Evolutionary conservation across 768 basidiomycete species (phyloP).

Genomic region (Chiua virens): DNA sequence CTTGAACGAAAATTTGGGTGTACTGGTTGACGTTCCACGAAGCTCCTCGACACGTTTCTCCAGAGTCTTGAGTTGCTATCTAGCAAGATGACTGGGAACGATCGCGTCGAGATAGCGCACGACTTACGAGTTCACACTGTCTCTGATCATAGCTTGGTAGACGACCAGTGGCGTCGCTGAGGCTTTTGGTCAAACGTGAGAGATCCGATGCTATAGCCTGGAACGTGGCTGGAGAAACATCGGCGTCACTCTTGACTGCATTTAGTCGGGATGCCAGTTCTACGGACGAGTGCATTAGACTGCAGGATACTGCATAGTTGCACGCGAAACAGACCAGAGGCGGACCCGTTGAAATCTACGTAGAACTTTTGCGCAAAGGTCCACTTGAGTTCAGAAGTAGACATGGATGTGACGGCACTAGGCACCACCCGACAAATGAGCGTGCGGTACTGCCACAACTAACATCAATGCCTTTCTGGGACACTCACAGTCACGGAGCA

Average conservation of each 20-base stretch:
- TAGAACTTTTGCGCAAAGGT: slow-evolving; percentile 31
- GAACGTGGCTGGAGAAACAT: slow-evolving; percentile 36
- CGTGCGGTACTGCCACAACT: too few species aligned
- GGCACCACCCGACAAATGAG: too few species aligned
- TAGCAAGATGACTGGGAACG: slow-evolving; percentile 10
- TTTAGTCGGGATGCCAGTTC: slow-evolving; percentile 52
- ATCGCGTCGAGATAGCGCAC: not conserved
- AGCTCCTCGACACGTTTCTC: slow-evolving; percentile 56
- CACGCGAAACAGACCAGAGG: slow-evolving; percentile 15
- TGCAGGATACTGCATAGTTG: not conserved
- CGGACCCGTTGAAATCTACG: slow-evolving; percentile 21
- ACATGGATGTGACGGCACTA: slow-evolving; percentile 12
- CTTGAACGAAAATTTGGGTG: slow-evolving; percentile 72
- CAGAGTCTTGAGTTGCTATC: slow-evolving; percentile 64
- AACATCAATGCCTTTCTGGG: too few species aligned
- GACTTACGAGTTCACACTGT: slow-evolving; percentile 63
- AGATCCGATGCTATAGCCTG: slow-evolving; percentile 49
- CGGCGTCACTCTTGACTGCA: slow-evolving; percentile 31
- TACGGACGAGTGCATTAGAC: slow-evolving; percentile 29
- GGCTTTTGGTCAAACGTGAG: slow-evolving; percentile 58
- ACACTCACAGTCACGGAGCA: too few species aligned
- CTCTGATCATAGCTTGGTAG: slow-evolving; percentile 75
- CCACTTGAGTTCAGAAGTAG: slow-evolving; percentile 24
- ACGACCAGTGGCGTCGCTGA: slow-evolving; percentile 62
- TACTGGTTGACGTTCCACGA: slow-evolving; percentile 43